These are phyloP conservation scores for Fusarium sp. DNA, from an alignment of 2,329 filamentous ascomycete species.

Conservation along the genomic window DNA sequence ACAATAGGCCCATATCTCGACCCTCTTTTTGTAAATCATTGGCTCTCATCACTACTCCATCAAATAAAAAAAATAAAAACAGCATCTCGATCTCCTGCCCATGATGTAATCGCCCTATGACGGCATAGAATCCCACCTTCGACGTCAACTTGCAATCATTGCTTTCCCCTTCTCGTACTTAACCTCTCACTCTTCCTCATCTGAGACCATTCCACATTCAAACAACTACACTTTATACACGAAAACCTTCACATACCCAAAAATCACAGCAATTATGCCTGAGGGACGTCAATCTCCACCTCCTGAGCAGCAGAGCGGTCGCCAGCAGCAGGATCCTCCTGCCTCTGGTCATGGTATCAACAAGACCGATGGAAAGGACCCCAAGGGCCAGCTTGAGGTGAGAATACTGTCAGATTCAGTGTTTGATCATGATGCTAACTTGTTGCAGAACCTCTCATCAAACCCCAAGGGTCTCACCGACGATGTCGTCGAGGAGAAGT, in stretches of 20 bases:
- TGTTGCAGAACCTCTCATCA: conserved; percentile 63
- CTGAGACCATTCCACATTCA: conserved; percentile 3
- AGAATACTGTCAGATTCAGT: conserved; percentile 11
- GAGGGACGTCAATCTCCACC: conserved; percentile 82
- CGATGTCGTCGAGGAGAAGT: conserved; percentile 70
- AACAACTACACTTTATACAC: background rate
- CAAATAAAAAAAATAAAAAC: conserved; percentile 1
- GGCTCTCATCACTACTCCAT: background rate
- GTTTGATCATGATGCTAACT: background rate
- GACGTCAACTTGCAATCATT: conserved; percentile 46
- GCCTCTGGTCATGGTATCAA: conserved; percentile 70
- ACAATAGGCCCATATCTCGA: conserved; percentile 8
- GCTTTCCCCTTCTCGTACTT: conserved; percentile 15
- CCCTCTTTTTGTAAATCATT: background rate
- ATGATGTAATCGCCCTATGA: conserved; percentile 49
- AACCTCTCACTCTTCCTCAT: conserved; percentile 3
- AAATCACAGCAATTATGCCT: conserved; percentile 69
- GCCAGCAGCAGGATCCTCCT: conserved; percentile 71
- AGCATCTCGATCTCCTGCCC: conserved; percentile 35
- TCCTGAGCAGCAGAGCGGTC: conserved; percentile 74
- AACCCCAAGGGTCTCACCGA: conserved; percentile 77
- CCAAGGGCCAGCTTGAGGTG: conserved; percentile 66
- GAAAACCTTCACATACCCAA: conserved; percentile 2
- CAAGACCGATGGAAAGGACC: conserved; percentile 60
- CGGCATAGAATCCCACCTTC: conserved; percentile 41